Conservation (phyloP, 176 grass and related monocot genomes). For the Carex cristatella region DNA sequence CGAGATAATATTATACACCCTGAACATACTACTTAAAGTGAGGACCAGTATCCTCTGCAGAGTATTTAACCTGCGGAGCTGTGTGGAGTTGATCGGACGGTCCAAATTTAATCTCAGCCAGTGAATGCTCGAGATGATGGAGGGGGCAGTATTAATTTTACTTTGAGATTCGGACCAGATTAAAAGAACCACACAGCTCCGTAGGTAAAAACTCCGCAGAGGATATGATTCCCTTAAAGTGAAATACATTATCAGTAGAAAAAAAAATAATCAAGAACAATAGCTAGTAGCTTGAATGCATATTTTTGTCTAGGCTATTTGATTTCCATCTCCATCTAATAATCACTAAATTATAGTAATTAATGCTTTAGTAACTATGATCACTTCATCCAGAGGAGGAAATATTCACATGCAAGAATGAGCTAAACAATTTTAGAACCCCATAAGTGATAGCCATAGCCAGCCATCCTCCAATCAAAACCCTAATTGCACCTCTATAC, state of each 20-base stretch:
- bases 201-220: no score
- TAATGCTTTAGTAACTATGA: neutral
- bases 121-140: no score
- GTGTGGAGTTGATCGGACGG: no score
- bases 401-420: constrained; percentile 36
- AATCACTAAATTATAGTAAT: neutral
- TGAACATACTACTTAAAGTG: neutral
- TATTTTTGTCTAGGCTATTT: neutral
- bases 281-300: neutral
- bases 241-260: neutral
- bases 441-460: constrained; percentile 79
- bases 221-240: neutral
- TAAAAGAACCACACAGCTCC: no score
- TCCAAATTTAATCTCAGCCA: no score
- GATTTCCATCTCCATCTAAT: neutral
- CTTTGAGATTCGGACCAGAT: no score
- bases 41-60: neutral
- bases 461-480: constrained; percentile 71
- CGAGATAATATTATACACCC: neutral
- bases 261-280: neutral
- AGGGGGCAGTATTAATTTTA: no score
- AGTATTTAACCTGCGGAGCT: no score
- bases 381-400: constrained; percentile 17
- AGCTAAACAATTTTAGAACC: constrained; percentile 51
- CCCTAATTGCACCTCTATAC: constrained; percentile 37